Conservation (phyloP, 2,329 filamentous ascomycete species). For the Aspergillus ochraceoroseus region DNA sequence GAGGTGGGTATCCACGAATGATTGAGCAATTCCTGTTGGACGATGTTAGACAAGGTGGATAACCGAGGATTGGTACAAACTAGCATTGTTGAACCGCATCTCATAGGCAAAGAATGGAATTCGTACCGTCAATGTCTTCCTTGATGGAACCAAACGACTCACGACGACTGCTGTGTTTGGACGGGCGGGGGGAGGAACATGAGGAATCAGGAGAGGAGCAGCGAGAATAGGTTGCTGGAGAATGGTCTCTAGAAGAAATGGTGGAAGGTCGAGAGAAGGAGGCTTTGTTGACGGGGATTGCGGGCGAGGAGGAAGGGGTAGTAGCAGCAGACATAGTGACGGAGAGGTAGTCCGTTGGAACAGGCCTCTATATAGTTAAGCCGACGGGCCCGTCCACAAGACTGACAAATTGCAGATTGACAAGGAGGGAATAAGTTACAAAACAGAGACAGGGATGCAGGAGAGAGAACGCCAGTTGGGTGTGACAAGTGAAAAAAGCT, state of each 20-base stretch:
- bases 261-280: constrained; percentile 22
- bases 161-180: constrained; percentile 38
- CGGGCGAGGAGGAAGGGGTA: constrained; percentile 21
- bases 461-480: constrained; percentile 11
- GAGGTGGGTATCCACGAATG: constrained; percentile 41
- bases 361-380: constrained; percentile 21
- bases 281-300: constrained; percentile 26
- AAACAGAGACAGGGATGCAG: constrained; percentile 13
- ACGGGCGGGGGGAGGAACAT: constrained; percentile 35
- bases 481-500: constrained; percentile 19
- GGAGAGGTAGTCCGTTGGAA: constrained; percentile 15
- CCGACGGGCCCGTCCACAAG: not conserved
- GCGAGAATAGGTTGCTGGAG: constrained; percentile 24
- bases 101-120: not conserved
- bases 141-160: constrained; percentile 44
- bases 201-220: constrained; percentile 31
- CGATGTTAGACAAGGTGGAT: constrained; percentile 1
- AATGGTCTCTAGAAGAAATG: constrained; percentile 20
- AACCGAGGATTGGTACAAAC: not conserved
- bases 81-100: not conserved
- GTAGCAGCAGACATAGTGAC: constrained; percentile 31
- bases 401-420: no score
- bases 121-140: constrained; percentile 42
- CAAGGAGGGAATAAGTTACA: constrained; percentile 11
- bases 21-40: constrained; percentile 41